Conservation (phyloP, 1,139 yeast genomes). For the Taphrina populina region DNA sequence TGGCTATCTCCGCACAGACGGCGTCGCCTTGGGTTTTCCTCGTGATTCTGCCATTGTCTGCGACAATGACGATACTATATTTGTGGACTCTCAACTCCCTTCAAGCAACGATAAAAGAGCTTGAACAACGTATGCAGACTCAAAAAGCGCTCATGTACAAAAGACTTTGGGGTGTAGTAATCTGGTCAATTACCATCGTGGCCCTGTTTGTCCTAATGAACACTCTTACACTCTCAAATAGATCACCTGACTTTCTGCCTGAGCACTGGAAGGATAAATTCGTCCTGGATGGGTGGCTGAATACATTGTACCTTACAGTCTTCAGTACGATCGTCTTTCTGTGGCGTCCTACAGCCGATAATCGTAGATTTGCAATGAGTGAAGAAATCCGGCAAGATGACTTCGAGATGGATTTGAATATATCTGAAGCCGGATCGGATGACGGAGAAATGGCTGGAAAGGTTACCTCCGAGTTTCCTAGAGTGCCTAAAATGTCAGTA, state of each 20-base stretch:
- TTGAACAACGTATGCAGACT: slow-evolving; percentile 83
- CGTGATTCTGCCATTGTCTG: slow-evolving; percentile 62
- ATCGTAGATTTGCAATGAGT: slow-evolving; percentile 90
- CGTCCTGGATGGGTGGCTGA: slow-evolving; percentile 91
- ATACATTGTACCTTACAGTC: slow-evolving; percentile 78
- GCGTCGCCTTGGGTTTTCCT: slow-evolving; percentile 45
- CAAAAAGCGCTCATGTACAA: slow-evolving; percentile 87
- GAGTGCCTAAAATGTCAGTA: neutral
- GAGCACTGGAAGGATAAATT: slow-evolving; percentile 90
- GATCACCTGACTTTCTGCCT: slow-evolving; percentile 76
- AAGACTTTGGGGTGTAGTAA: slow-evolving; percentile 69
- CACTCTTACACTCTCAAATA: slow-evolving; percentile 67
- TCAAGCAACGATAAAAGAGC: slow-evolving; percentile 63
- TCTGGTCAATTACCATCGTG: slow-evolving; percentile 60
- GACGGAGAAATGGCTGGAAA: neutral
- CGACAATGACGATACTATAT: slow-evolving; percentile 72
- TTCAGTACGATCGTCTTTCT: slow-evolving; percentile 82
- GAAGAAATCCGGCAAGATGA: slow-evolving; percentile 79
- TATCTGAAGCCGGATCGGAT: slow-evolving; percentile 16
- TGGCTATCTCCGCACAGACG: slow-evolving; percentile 55
- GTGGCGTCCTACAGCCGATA: slow-evolving; percentile 97
- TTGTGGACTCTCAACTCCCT: slow-evolving; percentile 71
- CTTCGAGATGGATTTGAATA: slow-evolving; percentile 26
- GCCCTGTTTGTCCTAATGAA: slow-evolving; percentile 69
- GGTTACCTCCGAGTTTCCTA: neutral